Conservation (phyloP, 2,329 filamentous ascomycete genomes). For the Venturia asperata region DNA sequence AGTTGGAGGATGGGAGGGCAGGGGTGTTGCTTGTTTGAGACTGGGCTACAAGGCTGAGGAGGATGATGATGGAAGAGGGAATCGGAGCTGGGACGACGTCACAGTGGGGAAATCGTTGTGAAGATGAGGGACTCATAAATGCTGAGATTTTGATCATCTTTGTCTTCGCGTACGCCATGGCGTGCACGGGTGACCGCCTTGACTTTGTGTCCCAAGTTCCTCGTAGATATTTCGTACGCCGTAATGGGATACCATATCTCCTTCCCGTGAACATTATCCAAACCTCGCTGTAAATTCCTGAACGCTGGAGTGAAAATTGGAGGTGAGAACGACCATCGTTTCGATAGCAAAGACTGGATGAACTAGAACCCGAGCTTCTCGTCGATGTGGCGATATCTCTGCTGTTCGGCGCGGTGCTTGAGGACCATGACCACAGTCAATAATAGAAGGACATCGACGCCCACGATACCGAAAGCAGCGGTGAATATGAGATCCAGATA, state of each 20-base stretch:
- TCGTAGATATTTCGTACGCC: not conserved
- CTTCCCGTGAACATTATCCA: not conserved
- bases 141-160: too few relatives aligned
- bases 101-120: too few relatives aligned
- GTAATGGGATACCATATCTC: not conserved
- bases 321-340: not conserved
- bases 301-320: not conserved
- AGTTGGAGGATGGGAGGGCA: too few relatives aligned
- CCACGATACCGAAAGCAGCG: conserved; percentile 70
- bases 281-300: not conserved
- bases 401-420: conserved; percentile 73
- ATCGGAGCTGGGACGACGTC: too few relatives aligned
- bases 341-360: not conserved
- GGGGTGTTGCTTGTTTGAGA: too few relatives aligned
- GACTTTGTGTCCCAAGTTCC: not conserved
- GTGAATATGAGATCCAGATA: conserved; percentile 74
- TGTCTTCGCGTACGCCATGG: too few relatives aligned
- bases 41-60: too few relatives aligned
- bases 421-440: conserved; percentile 67
- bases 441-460: conserved; percentile 61
- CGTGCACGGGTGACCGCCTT: too few relatives aligned
- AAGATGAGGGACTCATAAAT: too few relatives aligned
- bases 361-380: conserved; percentile 52
- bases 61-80: too few relatives aligned
- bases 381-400: conserved; percentile 72